Percentiles rank a stretch among this genome's conserved stretches.
phyloP scores from a whole-genome alignment of 495 filamentous ascomycete genomes.

The Hyaloscypha hepaticicola region DNA sequence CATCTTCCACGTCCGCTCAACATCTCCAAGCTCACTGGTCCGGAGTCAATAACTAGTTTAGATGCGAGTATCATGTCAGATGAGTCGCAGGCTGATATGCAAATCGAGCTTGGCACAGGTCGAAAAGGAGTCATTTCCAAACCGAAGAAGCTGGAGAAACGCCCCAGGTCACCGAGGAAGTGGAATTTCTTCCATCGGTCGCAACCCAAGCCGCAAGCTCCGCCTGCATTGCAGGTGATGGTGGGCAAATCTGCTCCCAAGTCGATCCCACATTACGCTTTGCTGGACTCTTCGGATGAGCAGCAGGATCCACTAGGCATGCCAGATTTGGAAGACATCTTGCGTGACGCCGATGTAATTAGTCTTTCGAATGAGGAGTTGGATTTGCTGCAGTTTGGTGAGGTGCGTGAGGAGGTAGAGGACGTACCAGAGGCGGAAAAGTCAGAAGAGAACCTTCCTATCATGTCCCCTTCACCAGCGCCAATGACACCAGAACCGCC shows the following conservation, averaged over 20 bases:
- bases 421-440: conserved; percentile 11
- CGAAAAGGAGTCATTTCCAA: conserved; percentile 21
- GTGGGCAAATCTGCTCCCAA: conserved; percentile 37
- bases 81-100: conserved; percentile 39
- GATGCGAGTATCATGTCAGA: conserved; percentile 53
- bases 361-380: conserved; percentile 27
- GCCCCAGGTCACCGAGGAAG: conserved; percentile 59
- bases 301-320: conserved; percentile 57
- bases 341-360: conserved; percentile 54
- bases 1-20: conserved; percentile 25
- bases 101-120: conserved; percentile 19
- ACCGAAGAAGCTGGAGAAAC: conserved; percentile 52
- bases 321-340: conserved; percentile 60
- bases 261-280: conserved; percentile 73
- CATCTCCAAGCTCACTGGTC: conserved; percentile 21
- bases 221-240: conserved; percentile 44
- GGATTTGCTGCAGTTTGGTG: conserved; percentile 30
- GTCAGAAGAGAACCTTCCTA: conserved; percentile 2
- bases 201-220: conserved; percentile 43
- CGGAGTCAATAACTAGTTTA: conserved; percentile 46
- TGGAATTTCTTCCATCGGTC: conserved; percentile 85
- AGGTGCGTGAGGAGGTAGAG: conserved; percentile 23
- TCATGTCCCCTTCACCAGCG: conserved; percentile 21
- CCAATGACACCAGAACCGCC: conserved; percentile 20
- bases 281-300: conserved; percentile 69